Conservation (phyloP, 192 early-diverging fungal species). For the Linnemannia elongata region DNA sequence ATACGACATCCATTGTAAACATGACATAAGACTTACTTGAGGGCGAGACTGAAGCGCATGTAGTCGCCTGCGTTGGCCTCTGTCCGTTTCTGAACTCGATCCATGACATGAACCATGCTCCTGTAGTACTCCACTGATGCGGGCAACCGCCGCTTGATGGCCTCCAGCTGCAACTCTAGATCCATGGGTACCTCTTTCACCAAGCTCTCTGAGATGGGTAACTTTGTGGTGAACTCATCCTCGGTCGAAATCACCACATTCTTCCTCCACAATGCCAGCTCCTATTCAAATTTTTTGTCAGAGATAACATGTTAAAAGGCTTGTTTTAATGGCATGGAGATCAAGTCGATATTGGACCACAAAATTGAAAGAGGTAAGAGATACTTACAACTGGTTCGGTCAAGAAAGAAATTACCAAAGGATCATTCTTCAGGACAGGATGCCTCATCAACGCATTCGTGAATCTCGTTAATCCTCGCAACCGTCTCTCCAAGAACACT, state of each 20-base stretch:
- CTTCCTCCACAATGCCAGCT: slow-evolving; percentile 69
- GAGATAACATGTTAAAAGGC: neutral
- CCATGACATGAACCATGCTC: slow-evolving; percentile 70
- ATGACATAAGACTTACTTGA: slow-evolving; percentile 59
- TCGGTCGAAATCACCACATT: slow-evolving; percentile 65
- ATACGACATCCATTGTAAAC: neutral
- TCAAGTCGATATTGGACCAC: neutral
- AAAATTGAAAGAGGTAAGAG: neutral
- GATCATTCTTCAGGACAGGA: slow-evolving; percentile 75
- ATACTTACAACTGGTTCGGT: slow-evolving; percentile 71
- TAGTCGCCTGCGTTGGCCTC: slow-evolving; percentile 74
- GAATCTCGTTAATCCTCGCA: slow-evolving; percentile 78
- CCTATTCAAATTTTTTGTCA: slow-evolving; percentile 44
- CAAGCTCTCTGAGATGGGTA: slow-evolving; percentile 22
- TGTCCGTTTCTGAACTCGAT: slow-evolving; percentile 68
- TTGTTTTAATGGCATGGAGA: neutral
- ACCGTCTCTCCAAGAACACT: slow-evolving; percentile 77
- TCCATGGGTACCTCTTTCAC: slow-evolving; percentile 55
- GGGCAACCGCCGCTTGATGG: slow-evolving; percentile 57
- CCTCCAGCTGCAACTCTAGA: slow-evolving; percentile 64
- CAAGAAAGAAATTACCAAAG: slow-evolving; percentile 71
- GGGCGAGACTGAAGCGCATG: slow-evolving; percentile 65
- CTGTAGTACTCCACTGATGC: slow-evolving; percentile 68
- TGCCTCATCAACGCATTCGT: slow-evolving; percentile 82
- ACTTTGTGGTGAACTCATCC: slow-evolving; percentile 64